Base-by-base conservation (phyloP, 805 yeast genomes). In the Candida maris region DNA sequence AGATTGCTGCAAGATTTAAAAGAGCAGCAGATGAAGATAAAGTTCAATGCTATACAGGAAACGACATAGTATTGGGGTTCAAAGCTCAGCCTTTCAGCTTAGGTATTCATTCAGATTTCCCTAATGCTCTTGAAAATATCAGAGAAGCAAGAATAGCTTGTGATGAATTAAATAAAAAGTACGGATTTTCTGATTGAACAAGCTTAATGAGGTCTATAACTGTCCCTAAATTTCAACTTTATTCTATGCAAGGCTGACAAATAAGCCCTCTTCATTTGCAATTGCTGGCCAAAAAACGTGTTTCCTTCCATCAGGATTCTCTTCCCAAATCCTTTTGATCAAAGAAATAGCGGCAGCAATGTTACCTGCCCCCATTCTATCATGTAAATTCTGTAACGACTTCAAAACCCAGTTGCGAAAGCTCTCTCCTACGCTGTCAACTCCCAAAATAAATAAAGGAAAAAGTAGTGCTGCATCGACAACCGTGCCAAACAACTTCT, bases 31-130 rank as follows among this genome's bases (percentile, higher is more conserved):
- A 48, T 47, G 18, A 48, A 49, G 15, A 14, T 42, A 14, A 21
- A 37, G 7, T 52, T 42, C 35, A 45, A 41, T 32, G 35, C 45
- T 9, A 29, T 35, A 18, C 42, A 29, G 35, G 40, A 3, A 44
- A 39, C 16, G 34, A 39, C 12, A 17, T 50, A 14, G 41, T 40
- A 19, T 32, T 32, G 16, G 23, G 47, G 15, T 55, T 46, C 28
- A 45, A 36, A 1, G 51, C 40, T 6, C 37, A 42, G 18, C 60
- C 60, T 4, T 47, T 52, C 22, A 44, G 45, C 19, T 46, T 52
- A 8, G 56, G 61, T 34, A 34, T 56, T 6, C 61, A 56, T 33
- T 54, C 59, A n/a, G 61, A 56, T 40, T 49, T 56, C 54, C 59
- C 59, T 4, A 47, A 49, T 7, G 59, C 60, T 6, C 35, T 56